Base-by-base conservation (phyloP, 2,329 filamentous ascomycete genomes). In the Trichoderma harzianum region DNA sequence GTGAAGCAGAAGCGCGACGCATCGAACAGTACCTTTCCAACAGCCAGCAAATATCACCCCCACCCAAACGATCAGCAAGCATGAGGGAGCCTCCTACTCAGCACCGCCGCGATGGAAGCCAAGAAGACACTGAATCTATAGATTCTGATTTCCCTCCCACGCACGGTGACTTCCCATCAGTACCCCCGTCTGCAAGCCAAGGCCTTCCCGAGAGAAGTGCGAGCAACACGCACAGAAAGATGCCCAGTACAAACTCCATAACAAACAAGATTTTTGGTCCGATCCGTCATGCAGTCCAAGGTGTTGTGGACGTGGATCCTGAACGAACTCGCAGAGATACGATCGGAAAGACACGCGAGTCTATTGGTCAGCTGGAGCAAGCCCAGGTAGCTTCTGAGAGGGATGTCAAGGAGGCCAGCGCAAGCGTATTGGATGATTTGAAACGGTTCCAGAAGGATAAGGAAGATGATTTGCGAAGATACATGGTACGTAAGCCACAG, bases 61-160 rank as follows among this genome's bases (percentile, higher is more conserved):
- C 93, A 5, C 89, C 82, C 5, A 82, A 90, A 76, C 88, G 94
- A 73, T 95, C 94, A 7, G 84, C 88, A 14, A 87, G 86, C 74
- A 81, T 87, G 78, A 79, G 89, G 79, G 87, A 89, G 73, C 79
- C 84, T 5, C 78, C 83, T 5, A 80, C 83, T 26, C 83, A 85
- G 75, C 85, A 85, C 75, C 84, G 84, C 71, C 84, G 87, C 73
- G 89, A 91, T 71, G 86, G 86, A 66, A 86, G 86, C 76, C 83
- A 84, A 78, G 93, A 95, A 72, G 94, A 97, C 77, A 93, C 94
- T 2, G 93, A 92, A 32, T 97, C 94, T 1, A 94, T 98, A 72
- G 96, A 99, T 80, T 97, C 95, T 0, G 96, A 98, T 80, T 99
- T 99, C 75, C 95, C 95, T 3, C 93, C 94, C 1, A 97, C 92